Conservation (phyloP, 164 flowering plant genomes). For the Aristolochia fimbriata region DNA sequence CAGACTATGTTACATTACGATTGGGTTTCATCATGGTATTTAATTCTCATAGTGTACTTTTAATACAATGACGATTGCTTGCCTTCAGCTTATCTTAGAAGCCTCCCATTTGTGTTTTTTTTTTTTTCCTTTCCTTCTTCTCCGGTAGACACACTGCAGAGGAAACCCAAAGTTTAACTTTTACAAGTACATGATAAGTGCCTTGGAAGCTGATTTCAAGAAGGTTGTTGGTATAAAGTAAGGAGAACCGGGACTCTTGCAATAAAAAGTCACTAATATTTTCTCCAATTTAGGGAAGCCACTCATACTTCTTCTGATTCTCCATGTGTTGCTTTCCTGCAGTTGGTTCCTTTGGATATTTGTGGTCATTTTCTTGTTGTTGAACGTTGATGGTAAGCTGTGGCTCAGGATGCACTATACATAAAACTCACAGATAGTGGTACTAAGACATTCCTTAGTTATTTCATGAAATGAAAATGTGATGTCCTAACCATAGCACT, state of each 20-base stretch:
- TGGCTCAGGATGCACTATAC: no score
- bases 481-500: no score
- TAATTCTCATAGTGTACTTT: constrained; percentile 12
- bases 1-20: constrained; percentile 54
- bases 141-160: constrained; percentile 10
- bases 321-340: constrained; percentile 1
- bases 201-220: constrained; percentile 16
- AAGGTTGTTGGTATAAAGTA: constrained; percentile 20
- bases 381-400: constrained; percentile 16
- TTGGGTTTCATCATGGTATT: constrained; percentile 33
- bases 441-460: no score
- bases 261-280: no score
- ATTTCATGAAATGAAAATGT: no score
- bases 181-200: constrained; percentile 15
- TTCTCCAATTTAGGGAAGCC: no score
- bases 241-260: no score
- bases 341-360: constrained; percentile 18
- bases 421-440: no score
- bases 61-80: background rate
- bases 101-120: no score
- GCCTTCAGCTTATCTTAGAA: background rate
- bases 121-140: no score
- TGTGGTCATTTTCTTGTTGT: constrained; percentile 14
- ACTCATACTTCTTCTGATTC: background rate
- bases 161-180: constrained; percentile 15